These are phyloP conservation scores for Penicillium sp. DNA, from an alignment of 2,329 filamentous ascomycete genomes.

Conservation along the genomic window DNA sequence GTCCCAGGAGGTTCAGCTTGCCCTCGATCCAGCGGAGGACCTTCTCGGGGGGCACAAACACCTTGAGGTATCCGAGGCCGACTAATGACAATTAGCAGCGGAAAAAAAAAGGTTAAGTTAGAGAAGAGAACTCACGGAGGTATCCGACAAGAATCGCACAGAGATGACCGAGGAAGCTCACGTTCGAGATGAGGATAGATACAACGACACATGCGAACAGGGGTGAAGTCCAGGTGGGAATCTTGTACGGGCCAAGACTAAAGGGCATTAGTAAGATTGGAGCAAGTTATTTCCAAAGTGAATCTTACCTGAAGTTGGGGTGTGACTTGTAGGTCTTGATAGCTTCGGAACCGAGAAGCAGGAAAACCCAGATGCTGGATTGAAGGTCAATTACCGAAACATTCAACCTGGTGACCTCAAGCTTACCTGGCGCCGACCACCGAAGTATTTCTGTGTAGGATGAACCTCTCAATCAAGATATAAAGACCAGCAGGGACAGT, in stretches of 20 bases:
- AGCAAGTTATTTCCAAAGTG: too few relatives aligned
- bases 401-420: neutral
- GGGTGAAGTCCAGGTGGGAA: conserved; percentile 91
- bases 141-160: conserved; percentile 84
- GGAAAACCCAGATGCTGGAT: conserved; percentile 82
- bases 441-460: conserved; percentile 68
- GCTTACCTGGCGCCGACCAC: conserved; percentile 79
- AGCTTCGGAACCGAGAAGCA: conserved; percentile 79
- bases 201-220: conserved; percentile 73
- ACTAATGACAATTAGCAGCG: conserved; percentile 47
- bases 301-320: conserved; percentile 64
- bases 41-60: conserved; percentile 86
- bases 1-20: conserved; percentile 78
- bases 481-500: conserved; percentile 82
- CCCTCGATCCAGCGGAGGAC: conserved; percentile 82
- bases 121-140: conserved; percentile 60
- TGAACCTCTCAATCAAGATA: conserved; percentile 69
- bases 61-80: conserved; percentile 83
- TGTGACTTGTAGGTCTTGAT: conserved; percentile 81
- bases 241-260: conserved; percentile 61
- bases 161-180: conserved; percentile 81
- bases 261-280: conserved; percentile 17
- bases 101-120: neutral
- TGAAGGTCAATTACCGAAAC: conserved; percentile 12
- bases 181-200: conserved; percentile 72